phyloP scores from a whole-genome alignment of 116 monocot species.

The Thalassia testudinum region DNA sequence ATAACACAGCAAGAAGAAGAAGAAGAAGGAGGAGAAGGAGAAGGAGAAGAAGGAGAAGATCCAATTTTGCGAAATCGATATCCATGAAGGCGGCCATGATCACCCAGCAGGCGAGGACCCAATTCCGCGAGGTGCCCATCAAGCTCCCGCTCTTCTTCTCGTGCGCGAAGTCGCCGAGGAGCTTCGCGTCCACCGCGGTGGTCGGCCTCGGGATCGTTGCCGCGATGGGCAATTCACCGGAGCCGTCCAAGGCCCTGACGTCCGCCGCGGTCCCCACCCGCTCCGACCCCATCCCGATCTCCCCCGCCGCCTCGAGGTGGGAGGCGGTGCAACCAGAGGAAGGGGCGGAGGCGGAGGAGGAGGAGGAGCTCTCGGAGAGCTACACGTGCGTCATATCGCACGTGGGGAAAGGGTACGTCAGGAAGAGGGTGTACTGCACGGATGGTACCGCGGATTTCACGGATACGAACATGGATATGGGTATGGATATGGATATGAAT shows the following conservation, averaged over 20 bases:
- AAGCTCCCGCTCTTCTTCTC: not conserved
- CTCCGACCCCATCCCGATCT: constrained; percentile 7
- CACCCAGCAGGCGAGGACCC: no score
- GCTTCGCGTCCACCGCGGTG: constrained; percentile 2
- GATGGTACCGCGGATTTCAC: not conserved
- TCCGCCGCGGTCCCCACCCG: not conserved
- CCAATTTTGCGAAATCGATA: no score
- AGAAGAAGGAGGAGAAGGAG: no score
- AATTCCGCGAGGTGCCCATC: no score
- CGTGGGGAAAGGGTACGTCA: not conserved
- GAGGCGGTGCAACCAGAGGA: not conserved
- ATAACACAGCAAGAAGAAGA: no score
- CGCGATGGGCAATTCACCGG: constrained; percentile 1
- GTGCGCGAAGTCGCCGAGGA: constrained; percentile 3
- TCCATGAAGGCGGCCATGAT: no score
- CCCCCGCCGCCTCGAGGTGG: not conserved
- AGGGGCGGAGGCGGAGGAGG: no score
- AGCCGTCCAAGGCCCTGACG: not conserved
- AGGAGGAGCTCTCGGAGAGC: constrained; percentile 12
- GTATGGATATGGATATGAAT: not conserved
- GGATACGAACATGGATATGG: no score
- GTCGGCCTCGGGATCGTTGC: constrained; percentile 12
- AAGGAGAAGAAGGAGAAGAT: no score
- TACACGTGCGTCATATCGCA: constrained; percentile 10
- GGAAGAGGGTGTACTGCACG: constrained; percentile 1